phyloP scores from a whole-genome alignment of 2,329 filamentous ascomycete species.

The Neonectria neomacrospora region DNA sequence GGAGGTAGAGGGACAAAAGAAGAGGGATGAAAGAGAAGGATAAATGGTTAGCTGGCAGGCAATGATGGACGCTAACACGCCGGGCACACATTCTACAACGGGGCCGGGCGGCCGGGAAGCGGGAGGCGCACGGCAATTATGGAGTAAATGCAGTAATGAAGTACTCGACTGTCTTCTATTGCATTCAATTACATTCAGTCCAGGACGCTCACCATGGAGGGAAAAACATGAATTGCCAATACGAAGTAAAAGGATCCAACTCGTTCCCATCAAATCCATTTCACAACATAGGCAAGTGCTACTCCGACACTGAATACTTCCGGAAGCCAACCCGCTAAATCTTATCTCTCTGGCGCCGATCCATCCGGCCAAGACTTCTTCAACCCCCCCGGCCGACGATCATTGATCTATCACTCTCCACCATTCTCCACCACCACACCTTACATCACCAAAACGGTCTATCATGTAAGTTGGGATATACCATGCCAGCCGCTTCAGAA shows the following conservation, averaged over 20 bases:
- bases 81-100: neutral
- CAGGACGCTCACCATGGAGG: neutral
- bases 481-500: neutral
- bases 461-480: too few species aligned
- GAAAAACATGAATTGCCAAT: too few species aligned
- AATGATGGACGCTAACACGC: neutral
- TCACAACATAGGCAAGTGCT: too few species aligned
- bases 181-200: too few species aligned
- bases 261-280: too few species aligned
- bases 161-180: too few species aligned
- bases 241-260: too few species aligned
- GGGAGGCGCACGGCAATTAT: conserved; percentile 4
- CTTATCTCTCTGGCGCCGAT: conserved; percentile 25
- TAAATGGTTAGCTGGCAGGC: neutral
- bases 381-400: conserved; percentile 8
- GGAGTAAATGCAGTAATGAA: too few species aligned
- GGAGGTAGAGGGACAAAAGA: neutral
- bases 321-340: conserved; percentile 29
- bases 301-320: neutral
- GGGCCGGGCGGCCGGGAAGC: neutral
- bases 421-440: conserved; percentile 17
- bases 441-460: conserved; percentile 1
- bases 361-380: neutral
- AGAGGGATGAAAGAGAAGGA: neutral
- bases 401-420: neutral